These are phyloP conservation scores for Trichomonas tenax DNA, from an alignment of 208 protist genomes.

Conservation along the genomic window DNA sequence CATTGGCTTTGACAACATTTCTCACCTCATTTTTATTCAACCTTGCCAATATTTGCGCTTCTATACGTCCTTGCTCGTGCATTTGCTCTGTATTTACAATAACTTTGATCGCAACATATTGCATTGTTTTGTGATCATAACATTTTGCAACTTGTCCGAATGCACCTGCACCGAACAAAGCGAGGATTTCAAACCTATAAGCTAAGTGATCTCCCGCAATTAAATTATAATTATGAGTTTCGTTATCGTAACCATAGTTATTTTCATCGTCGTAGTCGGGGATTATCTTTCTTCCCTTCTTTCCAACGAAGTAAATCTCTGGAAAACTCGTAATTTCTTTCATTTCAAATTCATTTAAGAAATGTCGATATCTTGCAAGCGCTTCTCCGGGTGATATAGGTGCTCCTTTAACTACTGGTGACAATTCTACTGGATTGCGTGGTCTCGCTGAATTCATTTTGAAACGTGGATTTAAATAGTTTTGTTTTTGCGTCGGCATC, in stretches of 20 bases:
- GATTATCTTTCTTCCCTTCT: neutral
- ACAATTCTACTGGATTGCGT: neutral
- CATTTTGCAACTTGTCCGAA: constrained; percentile 72
- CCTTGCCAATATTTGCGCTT: neutral
- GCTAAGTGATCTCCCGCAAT: neutral
- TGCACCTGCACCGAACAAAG: constrained; percentile 56
- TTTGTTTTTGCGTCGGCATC: too few species aligned
- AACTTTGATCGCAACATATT: constrained; percentile 54
- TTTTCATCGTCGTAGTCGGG: neutral
- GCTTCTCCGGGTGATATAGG: neutral
- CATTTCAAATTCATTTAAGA: neutral
- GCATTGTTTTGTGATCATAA: constrained; percentile 55
- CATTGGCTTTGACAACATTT: neutral
- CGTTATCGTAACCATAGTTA: neutral
- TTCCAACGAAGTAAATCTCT: neutral
- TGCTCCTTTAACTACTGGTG: neutral
- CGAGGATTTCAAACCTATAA: constrained; percentile 66
- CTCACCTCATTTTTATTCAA: neutral
- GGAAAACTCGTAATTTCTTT: neutral
- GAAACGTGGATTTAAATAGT: too few species aligned
- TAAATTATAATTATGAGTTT: neutral
- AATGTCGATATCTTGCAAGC: neutral
- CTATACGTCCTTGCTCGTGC: neutral
- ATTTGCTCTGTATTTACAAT: constrained; percentile 41
- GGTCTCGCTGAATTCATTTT: too few species aligned